phyloP scores from a whole-genome alignment of 139 green algal genomes.

The Tetraselmis striata region DNA sequence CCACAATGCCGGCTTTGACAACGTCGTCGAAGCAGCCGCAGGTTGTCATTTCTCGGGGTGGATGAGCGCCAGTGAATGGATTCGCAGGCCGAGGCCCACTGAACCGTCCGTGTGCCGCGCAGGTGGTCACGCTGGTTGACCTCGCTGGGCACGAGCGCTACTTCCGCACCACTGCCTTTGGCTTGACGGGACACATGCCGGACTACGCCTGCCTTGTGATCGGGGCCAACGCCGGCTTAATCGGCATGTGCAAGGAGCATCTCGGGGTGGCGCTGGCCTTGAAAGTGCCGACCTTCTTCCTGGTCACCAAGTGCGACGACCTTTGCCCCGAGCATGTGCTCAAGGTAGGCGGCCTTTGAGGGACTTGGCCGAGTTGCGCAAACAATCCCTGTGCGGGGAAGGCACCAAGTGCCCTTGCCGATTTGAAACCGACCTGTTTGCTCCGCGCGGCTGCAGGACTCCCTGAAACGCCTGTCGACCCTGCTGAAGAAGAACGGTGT shows the following conservation, averaged over 20 bases:
- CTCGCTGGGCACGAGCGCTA: constrained; percentile 86
- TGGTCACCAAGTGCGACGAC: constrained; percentile 80
- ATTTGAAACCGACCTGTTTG: too few species aligned
- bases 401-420: too few species aligned
- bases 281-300: constrained; percentile 71
- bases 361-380: too few species aligned
- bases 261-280: constrained; percentile 84
- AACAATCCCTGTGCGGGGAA: too few species aligned
- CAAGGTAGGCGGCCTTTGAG: constrained; percentile 21
- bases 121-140: constrained; percentile 80
- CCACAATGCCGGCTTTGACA: too few species aligned
- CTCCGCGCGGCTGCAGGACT: too few species aligned
- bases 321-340: constrained; percentile 82
- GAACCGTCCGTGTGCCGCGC: background rate
- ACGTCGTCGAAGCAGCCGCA: too few species aligned
- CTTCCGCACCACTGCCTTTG: constrained; percentile 83
- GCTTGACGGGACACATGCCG: constrained; percentile 74
- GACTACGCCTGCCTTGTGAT: constrained; percentile 80
- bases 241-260: constrained; percentile 92
- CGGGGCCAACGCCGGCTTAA: constrained; percentile 47
- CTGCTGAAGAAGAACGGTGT: constrained; percentile 9
- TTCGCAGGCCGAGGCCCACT: background rate
- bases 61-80: too few species aligned
- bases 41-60: too few species aligned
- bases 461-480: constrained; percentile 2